Conservation (phyloP, 352 stramenopile species). For the Phytophthora agathidicida region DNA sequence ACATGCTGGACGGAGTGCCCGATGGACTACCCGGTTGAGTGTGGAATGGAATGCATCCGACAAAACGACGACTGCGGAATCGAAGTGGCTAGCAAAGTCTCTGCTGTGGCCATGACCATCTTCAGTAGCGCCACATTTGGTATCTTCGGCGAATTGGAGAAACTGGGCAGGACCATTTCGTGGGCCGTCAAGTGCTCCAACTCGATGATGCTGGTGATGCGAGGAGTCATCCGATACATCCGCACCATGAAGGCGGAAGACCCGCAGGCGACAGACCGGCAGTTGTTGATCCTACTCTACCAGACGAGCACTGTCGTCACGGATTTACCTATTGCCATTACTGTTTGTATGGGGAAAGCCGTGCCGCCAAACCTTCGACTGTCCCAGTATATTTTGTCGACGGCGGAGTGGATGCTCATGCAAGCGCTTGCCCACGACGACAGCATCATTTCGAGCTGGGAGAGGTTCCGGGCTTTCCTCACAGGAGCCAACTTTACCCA, state of each 20-base stretch:
- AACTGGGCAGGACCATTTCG: conserved; percentile 30
- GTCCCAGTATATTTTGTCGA: conserved; percentile 22
- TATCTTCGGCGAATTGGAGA: conserved; percentile 42
- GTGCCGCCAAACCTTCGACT: conserved; percentile 22
- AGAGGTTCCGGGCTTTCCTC: conserved; percentile 25
- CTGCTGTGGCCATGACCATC: conserved; percentile 41
- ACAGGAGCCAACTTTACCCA: conserved; percentile 34
- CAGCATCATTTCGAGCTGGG: conserved; percentile 28
- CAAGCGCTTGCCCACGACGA: conserved; percentile 28
- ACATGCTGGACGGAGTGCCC: conserved; percentile 69
- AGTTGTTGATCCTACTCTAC: conserved; percentile 32
- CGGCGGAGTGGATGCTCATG: conserved; percentile 30
- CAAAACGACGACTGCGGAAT: conserved; percentile 51
- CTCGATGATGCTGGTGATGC: conserved; percentile 31
- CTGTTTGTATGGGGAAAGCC: conserved; percentile 31
- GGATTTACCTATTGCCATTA: conserved; percentile 36
- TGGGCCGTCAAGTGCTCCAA: conserved; percentile 30
- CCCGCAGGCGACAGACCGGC: conserved; percentile 18
- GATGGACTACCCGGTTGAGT: conserved; percentile 59
- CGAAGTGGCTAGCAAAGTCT: conserved; percentile 51
- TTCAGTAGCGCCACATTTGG: conserved; percentile 45
- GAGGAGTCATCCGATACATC: conserved; percentile 37
- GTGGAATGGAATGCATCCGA: conserved; percentile 57
- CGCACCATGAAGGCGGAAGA: conserved; percentile 33
- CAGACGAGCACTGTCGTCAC: conserved; percentile 34